Base-by-base conservation (phyloP, 2,329 filamentous ascomycete genomes). In the Knufia fluminis region DNA sequence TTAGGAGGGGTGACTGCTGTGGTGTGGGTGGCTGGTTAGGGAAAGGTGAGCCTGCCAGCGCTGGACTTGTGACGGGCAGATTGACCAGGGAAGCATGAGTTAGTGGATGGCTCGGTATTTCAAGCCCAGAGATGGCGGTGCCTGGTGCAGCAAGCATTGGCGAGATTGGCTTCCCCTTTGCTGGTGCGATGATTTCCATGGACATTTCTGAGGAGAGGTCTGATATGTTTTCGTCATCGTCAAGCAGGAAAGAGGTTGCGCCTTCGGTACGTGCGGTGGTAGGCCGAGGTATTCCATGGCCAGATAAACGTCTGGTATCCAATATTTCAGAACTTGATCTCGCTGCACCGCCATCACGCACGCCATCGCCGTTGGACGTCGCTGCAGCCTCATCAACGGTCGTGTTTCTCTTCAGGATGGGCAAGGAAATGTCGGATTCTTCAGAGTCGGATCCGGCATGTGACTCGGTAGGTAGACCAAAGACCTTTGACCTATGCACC, bases 381-480 rank as follows among this genome's bases (percentile, higher is more conserved):
- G 32, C 31, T 16, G 26, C 17, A 14, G 40, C 28, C n/a, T 32
- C 9, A 8, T 19, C 22, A 45, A 28, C 31, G 23, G 20, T 28
- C 33, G 23, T 40, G 24, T 20, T 24, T 39, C 19, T 39, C 53
- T 91, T 83, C 10, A 94, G 74, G 6, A 92, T 73, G 3, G 88
- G 86, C 28, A 83, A 80, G 0, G 86, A 90, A 33, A 79, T 83
- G 62, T 88, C 89, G 0, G 86, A 91, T 44, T 83, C 80, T 23
- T 79, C 76, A 0, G 86, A 89, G 49, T 77, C 78, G 19, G 45
- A 48, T n/a, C 17, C 45, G 12, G 79, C 75, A 22, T 71, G 64
- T 2, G 70, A 71, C 38, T 65, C 65, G 8, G 66, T 66, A 38
- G 68, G 66, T n/a, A 65, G 60, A 14, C 64, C 60, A 23, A 61